Conservation (phyloP, 148 eudicot genomes). For the Silene conica region DNA sequence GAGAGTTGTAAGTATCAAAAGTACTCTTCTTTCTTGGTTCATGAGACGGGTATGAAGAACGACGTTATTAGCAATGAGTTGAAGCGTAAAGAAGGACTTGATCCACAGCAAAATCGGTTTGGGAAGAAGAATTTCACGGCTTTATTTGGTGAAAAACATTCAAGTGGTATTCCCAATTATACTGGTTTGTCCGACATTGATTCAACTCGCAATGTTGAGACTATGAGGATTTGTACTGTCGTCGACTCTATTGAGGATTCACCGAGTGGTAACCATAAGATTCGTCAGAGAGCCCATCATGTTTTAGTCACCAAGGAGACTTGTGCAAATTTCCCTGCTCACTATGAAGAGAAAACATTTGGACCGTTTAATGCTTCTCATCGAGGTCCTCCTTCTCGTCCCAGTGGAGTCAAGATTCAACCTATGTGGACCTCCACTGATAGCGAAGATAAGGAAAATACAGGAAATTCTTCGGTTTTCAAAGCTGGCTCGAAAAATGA, state of each 20-base stretch:
- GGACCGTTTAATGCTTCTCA: slow-evolving; percentile 29
- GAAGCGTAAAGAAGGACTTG: slow-evolving; percentile 24
- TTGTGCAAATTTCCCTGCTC: slow-evolving; percentile 33
- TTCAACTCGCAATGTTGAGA: slow-evolving; percentile 35
- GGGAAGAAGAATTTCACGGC: slow-evolving; percentile 26
- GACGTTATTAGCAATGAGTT: slow-evolving; percentile 18
- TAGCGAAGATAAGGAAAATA: slow-evolving; percentile 41
- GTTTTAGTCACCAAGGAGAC: slow-evolving; percentile 44
- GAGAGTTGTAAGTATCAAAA: slow-evolving; percentile 28
- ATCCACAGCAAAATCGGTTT: slow-evolving; percentile 21
- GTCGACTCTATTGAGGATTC: slow-evolving; percentile 35
- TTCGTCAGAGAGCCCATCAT: slow-evolving; percentile 53
- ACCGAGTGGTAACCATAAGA: slow-evolving; percentile 40
- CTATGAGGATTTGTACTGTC: slow-evolving; percentile 41
- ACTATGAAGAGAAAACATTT: slow-evolving; percentile 26
- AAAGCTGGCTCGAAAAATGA: slow-evolving; percentile 46
- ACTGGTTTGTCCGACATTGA: slow-evolving; percentile 19
- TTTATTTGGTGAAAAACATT: slow-evolving; percentile 26
- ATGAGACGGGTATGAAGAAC: slow-evolving; percentile 31
- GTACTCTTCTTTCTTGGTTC: slow-evolving; percentile 32
- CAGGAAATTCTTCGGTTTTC: slow-evolving; percentile 25
- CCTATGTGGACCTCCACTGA: slow-evolving; percentile 50
- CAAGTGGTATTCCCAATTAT: slow-evolving; percentile 24
- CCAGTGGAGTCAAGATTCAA: slow-evolving; percentile 49
- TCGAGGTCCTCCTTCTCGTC: slow-evolving; percentile 20